Percentiles rank a stretch among this genome's conserved stretches.
Conservation (phyloP, 1,139 yeast genomes). For the Yamadazyma triangularis region DNA sequence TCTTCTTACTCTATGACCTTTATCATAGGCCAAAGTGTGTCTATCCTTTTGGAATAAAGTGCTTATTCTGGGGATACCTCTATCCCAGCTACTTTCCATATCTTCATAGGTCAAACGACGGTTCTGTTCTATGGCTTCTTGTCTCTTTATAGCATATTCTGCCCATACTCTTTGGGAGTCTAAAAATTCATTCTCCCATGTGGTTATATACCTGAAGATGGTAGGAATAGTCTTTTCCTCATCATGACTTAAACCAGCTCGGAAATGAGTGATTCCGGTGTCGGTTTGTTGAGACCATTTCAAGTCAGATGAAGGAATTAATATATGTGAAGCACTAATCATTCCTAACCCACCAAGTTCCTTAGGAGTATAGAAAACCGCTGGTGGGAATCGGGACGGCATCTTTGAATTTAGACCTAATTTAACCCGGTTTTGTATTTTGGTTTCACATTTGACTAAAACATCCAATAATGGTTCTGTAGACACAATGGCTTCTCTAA, state of each 20-base stretch:
- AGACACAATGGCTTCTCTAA: constrained; percentile 86
- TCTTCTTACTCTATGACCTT: constrained; percentile 83
- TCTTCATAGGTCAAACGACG: constrained; percentile 89
- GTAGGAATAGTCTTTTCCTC: constrained; percentile 87
- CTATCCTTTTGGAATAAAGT: constrained; percentile 94
- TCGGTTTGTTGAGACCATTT: constrained; percentile 93
- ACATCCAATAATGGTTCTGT: constrained; percentile 77
- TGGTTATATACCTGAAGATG: constrained; percentile 82
- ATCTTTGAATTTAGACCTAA: constrained; percentile 94
- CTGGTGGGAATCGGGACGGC: constrained; percentile 99
- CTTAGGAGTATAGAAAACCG: constrained; percentile 95
- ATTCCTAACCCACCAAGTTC: constrained; percentile 97
- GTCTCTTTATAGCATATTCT: constrained; percentile 86
- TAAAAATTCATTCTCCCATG: constrained; percentile 95
- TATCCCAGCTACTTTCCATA: constrained; percentile 89
- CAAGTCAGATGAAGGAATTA: constrained; percentile 90
- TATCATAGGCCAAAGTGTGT: constrained; percentile 90
- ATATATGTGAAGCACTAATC: constrained; percentile 94
- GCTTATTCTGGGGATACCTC: constrained; percentile 94
- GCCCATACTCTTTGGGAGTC: constrained; percentile 99
- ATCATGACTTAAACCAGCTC: constrained; percentile 87
- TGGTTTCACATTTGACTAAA: constrained; percentile 87
- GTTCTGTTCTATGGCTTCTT: constrained; percentile 82
- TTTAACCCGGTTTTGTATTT: constrained; percentile 90
- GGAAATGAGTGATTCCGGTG: constrained; percentile 89